A percentile compares a stretch with the other conserved stretches of the same genome.
Evolutionary conservation across 2,329 filamentous ascomycete species (phyloP).

Genomic region (Westerdykella ornata): DNA sequence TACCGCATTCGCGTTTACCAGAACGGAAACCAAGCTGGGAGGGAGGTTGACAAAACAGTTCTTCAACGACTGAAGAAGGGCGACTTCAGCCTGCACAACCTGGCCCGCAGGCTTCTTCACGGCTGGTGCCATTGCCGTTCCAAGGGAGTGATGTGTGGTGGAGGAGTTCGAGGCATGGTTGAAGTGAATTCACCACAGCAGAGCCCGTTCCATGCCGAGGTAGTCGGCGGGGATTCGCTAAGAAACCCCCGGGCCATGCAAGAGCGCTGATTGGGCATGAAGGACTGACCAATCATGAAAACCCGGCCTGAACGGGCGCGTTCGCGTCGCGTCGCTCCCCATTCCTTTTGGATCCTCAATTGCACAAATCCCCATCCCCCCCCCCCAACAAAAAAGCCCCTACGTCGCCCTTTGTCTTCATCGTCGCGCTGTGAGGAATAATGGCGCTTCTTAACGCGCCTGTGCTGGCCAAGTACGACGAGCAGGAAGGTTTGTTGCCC

Average conservation of each 20-base stretch:
- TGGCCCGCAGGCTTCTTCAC: constrained; percentile 41
- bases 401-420: constrained; percentile 6
- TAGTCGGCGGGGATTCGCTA: constrained; percentile 17
- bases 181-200: constrained; percentile 6
- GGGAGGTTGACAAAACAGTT: constrained; percentile 94
- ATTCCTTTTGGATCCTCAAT: constrained; percentile 7
- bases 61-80: constrained; percentile 72
- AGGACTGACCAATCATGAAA: not conserved
- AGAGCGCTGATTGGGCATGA: no score
- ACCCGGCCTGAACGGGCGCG: constrained; percentile 14
- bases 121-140: constrained; percentile 27
- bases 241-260: no score
- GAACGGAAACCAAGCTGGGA: constrained; percentile 69
- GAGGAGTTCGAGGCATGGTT: constrained; percentile 3
- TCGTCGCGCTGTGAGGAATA: constrained; percentile 21
- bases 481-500: constrained; percentile 64
- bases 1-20: constrained; percentile 87
- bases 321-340: constrained; percentile 7
- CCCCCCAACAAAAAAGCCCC: constrained; percentile 4
- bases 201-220: constrained; percentile 24
- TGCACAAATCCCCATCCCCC: constrained; percentile 10
- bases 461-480: constrained; percentile 76
- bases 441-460: constrained; percentile 85
- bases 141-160: constrained; percentile 5
- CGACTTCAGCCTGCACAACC: constrained; percentile 70